Evolutionary conservation across 2,329 filamentous ascomycete species (phyloP).

Genomic region (Niveomyces coronatus): DNA sequence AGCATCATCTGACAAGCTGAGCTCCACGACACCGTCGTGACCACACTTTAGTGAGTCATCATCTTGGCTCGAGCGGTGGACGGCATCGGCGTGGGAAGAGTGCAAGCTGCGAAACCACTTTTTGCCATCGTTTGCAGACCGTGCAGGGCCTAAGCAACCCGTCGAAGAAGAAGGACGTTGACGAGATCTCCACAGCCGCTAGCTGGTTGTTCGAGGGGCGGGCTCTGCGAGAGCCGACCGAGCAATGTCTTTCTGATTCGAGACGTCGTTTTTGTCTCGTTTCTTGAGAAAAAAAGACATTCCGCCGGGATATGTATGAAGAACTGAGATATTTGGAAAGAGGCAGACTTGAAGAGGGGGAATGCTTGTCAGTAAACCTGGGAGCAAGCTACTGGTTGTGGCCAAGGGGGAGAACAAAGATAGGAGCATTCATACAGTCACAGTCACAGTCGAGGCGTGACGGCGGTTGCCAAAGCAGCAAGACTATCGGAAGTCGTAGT

Average conservation of each 20-base stretch:
- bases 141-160: constrained; percentile 4
- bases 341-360: not conserved
- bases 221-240: constrained; percentile 3
- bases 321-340: constrained; percentile 6
- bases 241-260: constrained; percentile 4
- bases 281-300: constrained; percentile 10
- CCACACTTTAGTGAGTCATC: not conserved
- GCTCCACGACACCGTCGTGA: not conserved
- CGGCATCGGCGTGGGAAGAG: not conserved
- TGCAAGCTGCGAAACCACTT: constrained; percentile 9
- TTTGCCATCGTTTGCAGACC: constrained; percentile 3
- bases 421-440: no score
- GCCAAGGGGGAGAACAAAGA: no score
- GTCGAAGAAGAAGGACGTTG: constrained; percentile 10
- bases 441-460: no score
- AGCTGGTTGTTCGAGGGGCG: constrained; percentile 14
- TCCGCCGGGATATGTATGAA: constrained; percentile 9
- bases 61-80: not conserved
- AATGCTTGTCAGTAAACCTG: constrained; percentile 7
- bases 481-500: no score
- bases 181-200: constrained; percentile 19
- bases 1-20: not conserved
- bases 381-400: no score
- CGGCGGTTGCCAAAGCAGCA: no score
- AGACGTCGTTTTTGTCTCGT: constrained; percentile 6